Conservation (phyloP, 192 early-diverging fungal genomes). For the Entrophospora sp. region DNA sequence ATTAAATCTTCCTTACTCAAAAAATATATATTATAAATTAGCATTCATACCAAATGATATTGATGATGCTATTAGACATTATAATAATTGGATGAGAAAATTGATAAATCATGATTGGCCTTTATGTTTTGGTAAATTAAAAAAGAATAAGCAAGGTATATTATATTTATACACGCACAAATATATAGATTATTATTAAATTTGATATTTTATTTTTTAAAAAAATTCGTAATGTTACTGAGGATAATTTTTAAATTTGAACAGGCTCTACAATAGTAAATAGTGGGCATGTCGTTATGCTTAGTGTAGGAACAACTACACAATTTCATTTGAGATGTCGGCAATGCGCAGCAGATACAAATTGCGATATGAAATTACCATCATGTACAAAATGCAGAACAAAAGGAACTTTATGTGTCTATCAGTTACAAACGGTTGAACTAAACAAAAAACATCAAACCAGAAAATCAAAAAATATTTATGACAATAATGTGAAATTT, state of each 20-base stretch:
- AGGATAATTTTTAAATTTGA: too few relatives aligned
- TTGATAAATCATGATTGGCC: constrained; percentile 76
- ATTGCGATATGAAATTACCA: constrained; percentile 18
- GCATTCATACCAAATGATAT: constrained; percentile 75
- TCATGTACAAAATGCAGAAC: constrained; percentile 11
- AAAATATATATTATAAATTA: constrained; percentile 67
- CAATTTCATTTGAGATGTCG: constrained; percentile 7
- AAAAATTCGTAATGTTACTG: too few relatives aligned
- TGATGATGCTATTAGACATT: constrained; percentile 60
- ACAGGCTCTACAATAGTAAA: constrained; percentile 4
- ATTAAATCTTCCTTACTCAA: constrained; percentile 50
- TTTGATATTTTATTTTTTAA: background rate
- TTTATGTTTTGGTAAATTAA: constrained; percentile 64
- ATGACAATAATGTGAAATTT: background rate
- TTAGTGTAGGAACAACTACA: constrained; percentile 18
- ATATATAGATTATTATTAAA: background rate
- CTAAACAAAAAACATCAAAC: background rate
- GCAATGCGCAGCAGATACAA: constrained; percentile 5
- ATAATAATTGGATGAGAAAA: constrained; percentile 64
- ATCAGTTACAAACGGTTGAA: background rate
- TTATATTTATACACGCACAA: background rate
- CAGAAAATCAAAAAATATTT: background rate
- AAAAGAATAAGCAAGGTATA: constrained; percentile 20
- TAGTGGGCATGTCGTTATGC: background rate
- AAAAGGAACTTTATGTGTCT: constrained; percentile 16